phyloP scores from a whole-genome alignment of 495 filamentous ascomycete species.

The Lepidopterella palustris region DNA sequence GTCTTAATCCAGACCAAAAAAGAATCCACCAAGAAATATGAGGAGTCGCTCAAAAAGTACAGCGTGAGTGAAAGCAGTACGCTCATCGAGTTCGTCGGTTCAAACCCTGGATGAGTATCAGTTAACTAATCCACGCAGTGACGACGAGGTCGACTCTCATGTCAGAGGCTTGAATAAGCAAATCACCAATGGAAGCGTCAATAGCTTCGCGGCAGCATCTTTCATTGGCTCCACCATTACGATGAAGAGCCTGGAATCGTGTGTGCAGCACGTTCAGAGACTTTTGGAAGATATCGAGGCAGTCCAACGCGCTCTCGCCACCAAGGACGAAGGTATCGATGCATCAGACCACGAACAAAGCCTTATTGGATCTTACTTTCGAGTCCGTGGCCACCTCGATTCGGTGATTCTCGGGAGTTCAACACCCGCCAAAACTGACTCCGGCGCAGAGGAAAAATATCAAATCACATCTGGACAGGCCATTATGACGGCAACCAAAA shows the following conservation, averaged over 20 bases:
- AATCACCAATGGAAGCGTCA: background rate
- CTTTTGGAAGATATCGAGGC: constrained; percentile 19
- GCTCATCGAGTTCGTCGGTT: background rate
- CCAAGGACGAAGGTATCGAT: background rate
- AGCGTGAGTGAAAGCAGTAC: constrained; percentile 15
- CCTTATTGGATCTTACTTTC: constrained; percentile 25
- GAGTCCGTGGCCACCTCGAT: constrained; percentile 16
- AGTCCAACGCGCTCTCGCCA: constrained; percentile 8
- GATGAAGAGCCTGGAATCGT: constrained; percentile 9
- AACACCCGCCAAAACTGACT: background rate
- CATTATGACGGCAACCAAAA: background rate
- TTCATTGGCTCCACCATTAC: constrained; percentile 20
- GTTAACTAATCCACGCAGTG: background rate
- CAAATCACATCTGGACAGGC: background rate
- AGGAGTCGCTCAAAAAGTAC: constrained; percentile 20
- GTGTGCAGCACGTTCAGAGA: constrained; percentile 18
- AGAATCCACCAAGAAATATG: constrained; percentile 19
- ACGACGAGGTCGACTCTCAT: background rate
- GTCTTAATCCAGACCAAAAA: constrained; percentile 17
- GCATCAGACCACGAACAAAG: constrained; percentile 22
- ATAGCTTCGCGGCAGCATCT: background rate
- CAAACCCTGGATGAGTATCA: background rate
- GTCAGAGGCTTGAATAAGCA: background rate
- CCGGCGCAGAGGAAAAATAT: background rate
- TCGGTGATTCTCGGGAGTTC: constrained; percentile 17